Base-by-base conservation (phyloP, 352 stramenopile genomes). In the Pythium rhizo-oryzae region DNA sequence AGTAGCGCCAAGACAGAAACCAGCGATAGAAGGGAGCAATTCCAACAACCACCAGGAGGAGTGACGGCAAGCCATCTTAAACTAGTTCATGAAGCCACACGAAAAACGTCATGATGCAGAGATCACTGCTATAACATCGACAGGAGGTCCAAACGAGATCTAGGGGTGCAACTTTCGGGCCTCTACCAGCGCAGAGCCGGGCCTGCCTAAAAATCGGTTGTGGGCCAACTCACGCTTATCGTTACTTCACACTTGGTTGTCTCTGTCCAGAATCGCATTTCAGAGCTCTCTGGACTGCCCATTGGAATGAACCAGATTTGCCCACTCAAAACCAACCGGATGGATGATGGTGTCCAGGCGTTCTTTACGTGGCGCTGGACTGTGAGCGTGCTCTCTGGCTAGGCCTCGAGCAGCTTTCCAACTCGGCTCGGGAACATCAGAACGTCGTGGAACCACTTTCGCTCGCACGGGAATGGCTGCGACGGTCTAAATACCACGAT, bases 251-350 rank as follows among this genome's bases (percentile, higher is more conserved):
- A 18, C 35, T 18, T 24, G 24, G 4, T 25, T 47, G 24, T 9
- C 57, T 51, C 41, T 2, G 37, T 54, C 57, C 57, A 63, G 41
- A 63, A 55, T 35, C 4, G 28, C 52, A 63, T 19, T 63, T 25
- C 56, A 30, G 41, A 62, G 28, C n/a, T 41, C 18, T 62, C 56
- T 63, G 23, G 28, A 46, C 43, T 12, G 13, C 33, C 43, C 16
- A 63, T 63, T 55, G 25, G 43, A 44, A 28, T 28, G 43, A 63
- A 63, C 57, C 57, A 63, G 57, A 63, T 63, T 51, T 44, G 54
- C n/a, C 35, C 54, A 50, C 54, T 50, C 33, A 24, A 60, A 11
- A 50, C 24, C 25, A 63, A 63, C 57, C 57, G 57, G 28, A 63
- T 63, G 57, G 41, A 63, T 63, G 43, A 28, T 25, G 21, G 37